Percentiles rank a stretch among this genome's conserved stretches.
Conservation (phyloP, 2,329 filamentous ascomycete species). For the Fusarium odoratissimum region DNA sequence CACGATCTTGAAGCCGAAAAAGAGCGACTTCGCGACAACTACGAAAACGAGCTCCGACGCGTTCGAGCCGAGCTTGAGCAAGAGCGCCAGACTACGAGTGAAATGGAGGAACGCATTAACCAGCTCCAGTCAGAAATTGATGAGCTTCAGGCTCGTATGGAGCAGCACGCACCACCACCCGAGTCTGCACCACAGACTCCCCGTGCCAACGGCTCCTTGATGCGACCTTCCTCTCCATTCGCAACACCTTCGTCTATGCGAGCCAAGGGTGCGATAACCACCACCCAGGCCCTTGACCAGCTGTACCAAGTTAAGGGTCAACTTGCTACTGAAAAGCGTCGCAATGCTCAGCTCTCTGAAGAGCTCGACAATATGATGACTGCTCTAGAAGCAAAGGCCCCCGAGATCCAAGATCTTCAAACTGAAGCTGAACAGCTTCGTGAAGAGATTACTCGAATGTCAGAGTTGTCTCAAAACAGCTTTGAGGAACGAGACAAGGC, state of each 20-base stretch:
- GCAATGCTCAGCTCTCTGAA: constrained; percentile 77
- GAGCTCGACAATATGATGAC: constrained; percentile 88
- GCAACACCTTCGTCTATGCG: constrained; percentile 68
- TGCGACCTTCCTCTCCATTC: constrained; percentile 70
- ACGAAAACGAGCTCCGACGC: constrained; percentile 68
- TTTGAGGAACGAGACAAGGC: constrained; percentile 83
- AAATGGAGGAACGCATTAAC: constrained; percentile 61
- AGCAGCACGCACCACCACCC: constrained; percentile 54
- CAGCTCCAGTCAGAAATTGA: constrained; percentile 66
- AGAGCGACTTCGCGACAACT: constrained; percentile 70
- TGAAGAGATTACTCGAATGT: constrained; percentile 85
- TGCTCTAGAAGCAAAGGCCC: constrained; percentile 85
- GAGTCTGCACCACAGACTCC: constrained; percentile 71
- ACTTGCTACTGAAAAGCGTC: constrained; percentile 78
- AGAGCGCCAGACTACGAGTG: constrained; percentile 59
- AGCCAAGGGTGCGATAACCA: constrained; percentile 66
- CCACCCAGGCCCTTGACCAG: constrained; percentile 73
- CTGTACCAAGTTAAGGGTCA: constrained; percentile 76
- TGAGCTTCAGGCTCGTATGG: constrained; percentile 61
- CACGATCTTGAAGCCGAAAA: constrained; percentile 76
- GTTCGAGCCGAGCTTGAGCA: constrained; percentile 69
- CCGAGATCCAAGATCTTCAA: constrained; percentile 87
- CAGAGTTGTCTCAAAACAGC: constrained; percentile 83
- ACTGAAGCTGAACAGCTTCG: constrained; percentile 84
- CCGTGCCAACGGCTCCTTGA: constrained; percentile 66